Base-by-base conservation (phyloP, 768 basidiomycete species). In the Boletus coccyginus region DNA sequence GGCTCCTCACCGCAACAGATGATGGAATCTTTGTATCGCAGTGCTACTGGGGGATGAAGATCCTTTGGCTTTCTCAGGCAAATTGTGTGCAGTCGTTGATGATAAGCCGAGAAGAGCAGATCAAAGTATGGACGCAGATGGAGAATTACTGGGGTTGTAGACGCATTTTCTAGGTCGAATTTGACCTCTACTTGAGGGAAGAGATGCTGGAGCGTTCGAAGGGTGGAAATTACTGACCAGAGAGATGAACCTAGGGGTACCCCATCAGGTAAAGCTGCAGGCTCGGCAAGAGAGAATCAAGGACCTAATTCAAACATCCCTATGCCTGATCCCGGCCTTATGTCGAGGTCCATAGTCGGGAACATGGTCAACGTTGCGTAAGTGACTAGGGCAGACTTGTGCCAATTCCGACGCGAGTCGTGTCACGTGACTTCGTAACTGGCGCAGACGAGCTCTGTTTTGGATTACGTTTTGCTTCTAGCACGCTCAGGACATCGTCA, bases 111-210 rank as follows among this genome's bases (percentile, higher is more conserved):
- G 71, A 93, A 94, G 43, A 94, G 77, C n/a, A 94, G 80, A 67
- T 92, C 90, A 51, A 94, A 76, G 67, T 93, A 88, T 1, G 91
- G 91, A 17, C 86, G 84, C 29, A 92, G 73, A 63, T 92, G 89
- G 0, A 94, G 73, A 63, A 94, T 80, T 24, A 93, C 77, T 2
- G 90, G 90, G 0, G 90, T 88, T 2, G 80, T 84, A 13, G 82
- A 76, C 14, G 88, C 80, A 32, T 84, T 72, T 62, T 90, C 87
- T 31, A 83, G 81, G 66, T 94, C 91, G 62, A 85, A 92, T 73
- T 91, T 91, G 68, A 94, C 77, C 59, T 92, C 89, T 51, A 93
- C 84, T 63, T 90, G 87, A 43, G 91, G 91, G 59, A 90, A 92
- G 43, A 78, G 72, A 59, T 89, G 82, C 50, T 84, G 85, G 24